A percentile compares a stretch with the other conserved stretches of the same genome.
phyloP scores from a whole-genome alignment of 2,329 filamentous ascomycete genomes.

The Exophiala spinifera region DNA sequence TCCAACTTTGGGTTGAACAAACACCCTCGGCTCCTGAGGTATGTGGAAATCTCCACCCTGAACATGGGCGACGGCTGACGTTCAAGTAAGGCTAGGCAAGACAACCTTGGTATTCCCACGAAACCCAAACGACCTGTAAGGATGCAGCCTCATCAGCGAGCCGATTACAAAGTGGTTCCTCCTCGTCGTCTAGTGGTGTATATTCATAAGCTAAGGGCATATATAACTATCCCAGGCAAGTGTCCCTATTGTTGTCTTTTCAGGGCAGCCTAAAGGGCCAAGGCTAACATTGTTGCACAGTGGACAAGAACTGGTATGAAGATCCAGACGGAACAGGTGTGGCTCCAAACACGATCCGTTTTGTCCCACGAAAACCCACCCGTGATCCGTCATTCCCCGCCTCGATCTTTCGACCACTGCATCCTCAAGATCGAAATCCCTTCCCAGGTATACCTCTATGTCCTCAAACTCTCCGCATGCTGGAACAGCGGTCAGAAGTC shows the following conservation, averaged over 20 bases:
- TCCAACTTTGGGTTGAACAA: neutral
- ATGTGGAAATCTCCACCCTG: neutral
- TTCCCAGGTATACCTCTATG: neutral
- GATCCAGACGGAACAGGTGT: neutral
- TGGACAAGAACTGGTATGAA: neutral
- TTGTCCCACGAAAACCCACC: neutral
- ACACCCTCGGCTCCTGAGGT: neutral
- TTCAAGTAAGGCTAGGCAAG: neutral
- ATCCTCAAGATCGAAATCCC: neutral
- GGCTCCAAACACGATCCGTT: neutral
- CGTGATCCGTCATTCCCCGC: neutral
- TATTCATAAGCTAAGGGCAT: neutral
- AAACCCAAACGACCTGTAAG: neutral
- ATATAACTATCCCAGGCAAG: neutral
- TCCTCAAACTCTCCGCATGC: neutral
- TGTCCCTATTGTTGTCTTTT: neutral
- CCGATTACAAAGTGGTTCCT: neutral
- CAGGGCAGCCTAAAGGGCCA: no score
- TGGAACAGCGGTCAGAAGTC: neutral
- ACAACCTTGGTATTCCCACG: neutral
- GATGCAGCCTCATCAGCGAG: neutral
- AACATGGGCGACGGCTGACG: neutral
- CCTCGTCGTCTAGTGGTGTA: neutral
- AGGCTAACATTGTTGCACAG: neutral
- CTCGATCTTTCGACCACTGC: neutral